Conservation (phyloP, 2,329 filamentous ascomycete species). For the Arthrocladium fulminans region DNA sequence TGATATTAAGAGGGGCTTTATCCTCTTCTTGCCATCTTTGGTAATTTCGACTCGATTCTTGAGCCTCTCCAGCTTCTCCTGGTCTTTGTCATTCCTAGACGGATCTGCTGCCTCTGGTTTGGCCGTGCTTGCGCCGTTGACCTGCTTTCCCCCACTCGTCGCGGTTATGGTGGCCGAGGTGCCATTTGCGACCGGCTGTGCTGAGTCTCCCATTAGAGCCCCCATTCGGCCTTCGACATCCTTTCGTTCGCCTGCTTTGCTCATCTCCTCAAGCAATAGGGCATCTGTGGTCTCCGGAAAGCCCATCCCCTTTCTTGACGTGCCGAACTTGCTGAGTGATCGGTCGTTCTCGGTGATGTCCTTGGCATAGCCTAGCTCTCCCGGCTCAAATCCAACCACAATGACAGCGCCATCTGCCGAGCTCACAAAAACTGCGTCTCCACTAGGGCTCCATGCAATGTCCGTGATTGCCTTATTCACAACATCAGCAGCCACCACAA, state of each 20-base stretch:
- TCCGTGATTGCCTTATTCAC: slow-evolving; percentile 89
- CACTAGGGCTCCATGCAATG: slow-evolving; percentile 87
- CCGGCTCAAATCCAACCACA: slow-evolving; percentile 69
- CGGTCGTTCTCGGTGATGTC: slow-evolving; percentile 83
- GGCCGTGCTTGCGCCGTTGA: slow-evolving; percentile 10
- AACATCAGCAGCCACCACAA: slow-evolving; percentile 82
- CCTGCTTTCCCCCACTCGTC: slow-evolving; percentile 5
- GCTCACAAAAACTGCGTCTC: slow-evolving; percentile 73
- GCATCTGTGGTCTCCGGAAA: slow-evolving; percentile 90
- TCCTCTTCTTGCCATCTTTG: slow-evolving; percentile 94
- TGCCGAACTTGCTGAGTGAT: slow-evolving; percentile 85
- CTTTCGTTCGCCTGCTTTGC: slow-evolving; percentile 80
- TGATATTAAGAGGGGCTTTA: slow-evolving; percentile 83
- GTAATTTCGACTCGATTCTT: slow-evolving; percentile 91
- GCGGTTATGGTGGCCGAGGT: slow-evolving; percentile 23
- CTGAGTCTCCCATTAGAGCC: slow-evolving; percentile 85
- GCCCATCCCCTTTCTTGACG: slow-evolving; percentile 75
- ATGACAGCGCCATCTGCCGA: slow-evolving; percentile 86
- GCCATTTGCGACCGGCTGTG: slow-evolving; percentile 41
- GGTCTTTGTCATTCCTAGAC: slow-evolving; percentile 44
- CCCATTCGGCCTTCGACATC: slow-evolving; percentile 94
- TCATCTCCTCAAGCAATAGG: slow-evolving; percentile 76
- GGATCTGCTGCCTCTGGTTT: slow-evolving; percentile 26
- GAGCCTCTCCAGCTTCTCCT: slow-evolving; percentile 56
- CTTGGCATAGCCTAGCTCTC: slow-evolving; percentile 83